Percentiles rank a stretch among this genome's conserved stretches.
These are phyloP conservation scores for Bruguiera gymnorhiza DNA, from an alignment of 345 rosid species.

Conservation along the genomic window DNA sequence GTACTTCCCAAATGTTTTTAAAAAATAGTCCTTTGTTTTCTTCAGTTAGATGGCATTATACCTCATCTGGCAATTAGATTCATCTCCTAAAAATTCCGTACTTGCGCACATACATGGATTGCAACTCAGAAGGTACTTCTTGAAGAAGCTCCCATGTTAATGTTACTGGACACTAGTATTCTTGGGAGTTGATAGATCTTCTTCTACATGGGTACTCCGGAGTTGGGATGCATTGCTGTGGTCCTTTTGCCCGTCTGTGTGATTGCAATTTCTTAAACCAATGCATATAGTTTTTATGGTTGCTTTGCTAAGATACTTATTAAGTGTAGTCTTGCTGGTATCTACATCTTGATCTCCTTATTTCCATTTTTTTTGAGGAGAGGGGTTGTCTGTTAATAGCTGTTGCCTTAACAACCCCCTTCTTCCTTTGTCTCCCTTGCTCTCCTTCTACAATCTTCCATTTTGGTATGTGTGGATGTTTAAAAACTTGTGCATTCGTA, in stretches of 20 bases:
- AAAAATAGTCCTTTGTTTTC: not conserved
- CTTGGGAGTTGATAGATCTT: not conserved
- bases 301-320: not conserved
- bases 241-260: not conserved
- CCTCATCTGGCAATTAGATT: not conserved
- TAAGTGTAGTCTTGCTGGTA: not conserved
- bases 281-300: not conserved
- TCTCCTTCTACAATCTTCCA: not conserved
- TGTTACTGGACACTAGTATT: not conserved
- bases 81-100: too few species aligned
- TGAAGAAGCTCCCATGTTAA: too few species aligned
- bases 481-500: not conserved
- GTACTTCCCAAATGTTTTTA: not conserved
- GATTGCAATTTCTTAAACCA: not conserved
- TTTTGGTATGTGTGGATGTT: not conserved
- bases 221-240: too few species aligned
- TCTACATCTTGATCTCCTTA: not conserved
- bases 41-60: not conserved
- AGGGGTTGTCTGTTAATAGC: not conserved
- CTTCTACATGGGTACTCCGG: not conserved
- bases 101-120: too few species aligned
- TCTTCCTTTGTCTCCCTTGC: not conserved
- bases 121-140: too few species aligned
- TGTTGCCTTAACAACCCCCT: not conserved
- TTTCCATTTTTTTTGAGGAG: not conserved